These are phyloP conservation scores for Fraxinus ornus DNA, from an alignment of 305 asterid genomes.

Conservation along the genomic window DNA sequence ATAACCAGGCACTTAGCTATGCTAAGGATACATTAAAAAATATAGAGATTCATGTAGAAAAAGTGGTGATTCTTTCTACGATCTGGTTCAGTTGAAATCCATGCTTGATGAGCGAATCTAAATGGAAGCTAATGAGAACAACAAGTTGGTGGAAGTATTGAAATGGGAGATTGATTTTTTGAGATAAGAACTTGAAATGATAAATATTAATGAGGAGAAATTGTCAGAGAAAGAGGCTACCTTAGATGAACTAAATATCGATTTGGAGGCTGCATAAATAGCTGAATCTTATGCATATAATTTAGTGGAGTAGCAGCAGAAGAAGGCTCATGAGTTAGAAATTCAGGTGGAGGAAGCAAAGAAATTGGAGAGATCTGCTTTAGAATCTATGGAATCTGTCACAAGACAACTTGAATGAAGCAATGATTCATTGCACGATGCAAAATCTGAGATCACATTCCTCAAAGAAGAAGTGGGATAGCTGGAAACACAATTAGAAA, in stretches of 20 bases:
- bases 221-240: slow-evolving; percentile 64
- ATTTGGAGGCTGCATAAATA: slow-evolving; percentile 79
- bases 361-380: slow-evolving; percentile 75
- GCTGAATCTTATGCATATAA: slow-evolving; percentile 73
- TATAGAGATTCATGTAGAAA: slow-evolving; percentile 69
- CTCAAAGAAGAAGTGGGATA: slow-evolving; percentile 62
- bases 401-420: slow-evolving; percentile 68
- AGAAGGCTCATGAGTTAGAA: slow-evolving; percentile 52
- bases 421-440: slow-evolving; percentile 65
- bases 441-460: slow-evolving; percentile 61
- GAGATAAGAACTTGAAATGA: slow-evolving; percentile 55
- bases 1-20: slow-evolving; percentile 52
- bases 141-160: slow-evolving; percentile 53
- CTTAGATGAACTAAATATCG: slow-evolving; percentile 73
- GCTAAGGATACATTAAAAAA: slow-evolving; percentile 75
- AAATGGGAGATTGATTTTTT: slow-evolving; percentile 58
- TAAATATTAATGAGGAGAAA: slow-evolving; percentile 47
- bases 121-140: slow-evolving; percentile 54
- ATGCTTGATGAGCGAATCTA: slow-evolving; percentile 53
- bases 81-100: slow-evolving; percentile 62
- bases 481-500: too few relatives aligned
- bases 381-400: slow-evolving; percentile 71
- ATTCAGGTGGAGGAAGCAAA: slow-evolving; percentile 61
- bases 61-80: slow-evolving; percentile 69
- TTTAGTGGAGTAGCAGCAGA: slow-evolving; percentile 69